Base-by-base conservation (phyloP, 148 eudicot species). In the Oxyria digyna region DNA sequence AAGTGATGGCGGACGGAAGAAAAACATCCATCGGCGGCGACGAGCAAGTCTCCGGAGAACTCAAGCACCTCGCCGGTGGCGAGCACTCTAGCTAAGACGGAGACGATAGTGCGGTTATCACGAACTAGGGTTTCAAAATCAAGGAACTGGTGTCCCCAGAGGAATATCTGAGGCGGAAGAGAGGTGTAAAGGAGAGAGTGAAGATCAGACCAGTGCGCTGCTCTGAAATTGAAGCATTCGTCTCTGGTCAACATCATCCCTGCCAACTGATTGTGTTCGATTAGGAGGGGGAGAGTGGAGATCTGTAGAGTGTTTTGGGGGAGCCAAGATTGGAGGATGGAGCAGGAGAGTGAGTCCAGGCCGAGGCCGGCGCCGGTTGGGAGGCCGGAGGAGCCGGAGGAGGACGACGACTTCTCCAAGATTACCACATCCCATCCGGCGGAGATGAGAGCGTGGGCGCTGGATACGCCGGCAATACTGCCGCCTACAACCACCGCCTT, bases 1-100 rank as follows among this genome's bases (percentile, higher is more conserved):
- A 85, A 85, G 26, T 65, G 67, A 35, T 75, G 71, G 11, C 97
- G 87, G 74, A 89, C 80, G 0, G 87, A 78, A 68, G 97, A 91
- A 50, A 85, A 83, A 63, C 92, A 89, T 6, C 97, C 97, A 78
- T 91, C 96, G 21, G 97, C 97, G 43, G 97, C 97, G 68, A 91
- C 70, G 15, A 91, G 88, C 81, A 91, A 73, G 69, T 87, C 87
- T 13, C 85, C 90, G 15, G 33, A 70, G 46, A 91, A 33, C 17
- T 85, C 81, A 1, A 78, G 66, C 14, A 70, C 76, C 45, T 83
- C 75, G 23, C 85, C 81, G 4, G 87, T 84, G 76, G 72, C 68
- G 54, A 83, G 76, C 45, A 72, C 76, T 83, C 78, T 77, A 32
- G 82, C 77, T 35, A 71, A 69, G 35, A 87, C 81, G 65, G 80